A percentile compares a stretch with the other conserved stretches of the same genome.
phyloP scores from a whole-genome alignment of 2,329 filamentous ascomycete genomes.

The Conoideocrella luteorostrata region DNA sequence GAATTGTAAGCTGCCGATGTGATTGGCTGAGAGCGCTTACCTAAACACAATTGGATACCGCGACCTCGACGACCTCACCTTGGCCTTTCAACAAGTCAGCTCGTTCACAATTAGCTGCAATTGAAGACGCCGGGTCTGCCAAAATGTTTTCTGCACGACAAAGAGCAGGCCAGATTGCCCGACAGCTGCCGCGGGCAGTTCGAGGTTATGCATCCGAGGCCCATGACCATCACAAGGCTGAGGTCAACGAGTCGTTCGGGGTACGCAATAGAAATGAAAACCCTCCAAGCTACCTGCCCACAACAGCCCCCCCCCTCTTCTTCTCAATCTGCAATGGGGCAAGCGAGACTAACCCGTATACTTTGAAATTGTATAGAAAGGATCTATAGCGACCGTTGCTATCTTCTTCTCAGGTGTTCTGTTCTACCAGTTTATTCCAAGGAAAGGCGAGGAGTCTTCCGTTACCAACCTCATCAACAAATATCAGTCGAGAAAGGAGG shows the following conservation, averaged over 20 bases:
- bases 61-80: slow-evolving; percentile 23
- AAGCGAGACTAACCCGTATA: not conserved
- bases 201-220: slow-evolving; percentile 50
- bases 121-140: slow-evolving; percentile 24
- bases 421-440: slow-evolving; percentile 43
- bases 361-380: slow-evolving; percentile 30
- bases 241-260: slow-evolving; percentile 49
- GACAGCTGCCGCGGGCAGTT: slow-evolving; percentile 30
- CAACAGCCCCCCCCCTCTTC: too few relatives aligned
- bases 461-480: slow-evolving; percentile 40
- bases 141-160: slow-evolving; percentile 39
- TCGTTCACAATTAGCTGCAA: slow-evolving; percentile 21
- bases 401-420: slow-evolving; percentile 37
- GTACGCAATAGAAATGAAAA: slow-evolving; percentile 35
- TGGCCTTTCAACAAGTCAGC: slow-evolving; percentile 8
- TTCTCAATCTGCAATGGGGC: too few relatives aligned
- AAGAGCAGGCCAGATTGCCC: slow-evolving; percentile 32
- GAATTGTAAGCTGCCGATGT: not conserved
- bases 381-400: slow-evolving; percentile 41
- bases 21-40: slow-evolving; percentile 22
- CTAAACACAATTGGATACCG: slow-evolving; percentile 16
- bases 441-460: slow-evolving; percentile 43
- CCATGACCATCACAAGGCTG: slow-evolving; percentile 41
- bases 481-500: slow-evolving; percentile 39
- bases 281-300: not conserved